Evolutionary conservation across 2,329 filamentous ascomycete species (phyloP), one percentile per base, ranked within the genome.

Genomic region (Fusarium sp.): DNA sequence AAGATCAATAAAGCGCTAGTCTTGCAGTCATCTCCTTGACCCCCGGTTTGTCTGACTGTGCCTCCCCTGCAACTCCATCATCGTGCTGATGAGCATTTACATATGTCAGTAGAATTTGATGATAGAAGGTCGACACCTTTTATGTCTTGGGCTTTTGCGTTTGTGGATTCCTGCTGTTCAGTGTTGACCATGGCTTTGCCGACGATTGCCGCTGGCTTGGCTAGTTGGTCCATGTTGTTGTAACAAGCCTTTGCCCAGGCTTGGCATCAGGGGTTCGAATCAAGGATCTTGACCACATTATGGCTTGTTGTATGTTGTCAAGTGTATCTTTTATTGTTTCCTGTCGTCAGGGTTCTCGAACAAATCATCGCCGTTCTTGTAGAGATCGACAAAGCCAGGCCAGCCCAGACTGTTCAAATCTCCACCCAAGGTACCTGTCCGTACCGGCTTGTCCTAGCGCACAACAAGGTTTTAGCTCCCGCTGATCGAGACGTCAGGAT

Each of bases 401-500:
- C 34, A 37, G 34, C 1, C 34, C 34, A 37, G 34, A 37, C 10
- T 12, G 6, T 37, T 37, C 34, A 37, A 37, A 0, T 37, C 18
- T 7, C 34, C 18, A 37, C 34, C 10, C 10, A n/a, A 37, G 16
- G 30, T 50, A 19, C 2, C 18, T 23, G 13, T 41, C 18, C 1
- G 46, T 53, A 58, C 13, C 49, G 49, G 34, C 34, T 4, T 41
- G 18, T 3, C 26, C 53, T 56, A 56, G 43, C 8, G 21, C 37
- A 48, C 18, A 31, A 21, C 50, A 59, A 55, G 31, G 18, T 56
- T 46, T 56, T 59, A 55, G 50, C 25, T 55, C 25, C 41, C 42
- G 42, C 37, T 46, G 42, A 59, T 59, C 50, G 31, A 59, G 31
- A 59, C 50, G 50, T 56, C 42, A 59, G 42, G 42, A 26, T 56